Base-by-base conservation (phyloP, 768 basidiomycete species). In the Trametes cinnabarina region DNA sequence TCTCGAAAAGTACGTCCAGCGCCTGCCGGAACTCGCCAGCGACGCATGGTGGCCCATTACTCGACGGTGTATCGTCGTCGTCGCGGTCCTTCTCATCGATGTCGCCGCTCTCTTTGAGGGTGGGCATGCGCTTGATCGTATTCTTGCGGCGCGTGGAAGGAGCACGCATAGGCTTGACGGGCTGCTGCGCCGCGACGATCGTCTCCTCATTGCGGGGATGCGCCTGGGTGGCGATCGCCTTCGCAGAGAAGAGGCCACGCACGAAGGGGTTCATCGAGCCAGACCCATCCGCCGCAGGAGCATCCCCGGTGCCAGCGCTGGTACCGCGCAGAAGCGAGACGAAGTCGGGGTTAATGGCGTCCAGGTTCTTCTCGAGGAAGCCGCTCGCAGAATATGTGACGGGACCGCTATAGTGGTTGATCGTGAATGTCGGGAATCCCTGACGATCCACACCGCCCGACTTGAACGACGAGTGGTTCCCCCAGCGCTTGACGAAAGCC, bases 171-270 rank as follows among this genome's bases (percentile, higher is more conserved):
- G 96, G 96, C 72, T 95, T 94, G 62, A 94, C 87, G 34, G 87
- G 86, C 70, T 97, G 94, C 68, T 94, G 93, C 0, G 94, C 94
- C 5, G 94, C 84, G 15, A 98, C 95, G 60, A 98, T 95, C 0
- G 95, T 97, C 49, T 96, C 94, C 66, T 98, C 94, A 65, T 95
- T 88, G 61, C 88, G 78, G 0, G 96, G 94, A 68, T 98, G 94
- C 0, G 87, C 91, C 67, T 94, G 88, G 0, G 93, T 96, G 0
- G 94, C 92, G 60, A 99, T 94, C 2, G 89, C 88, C 68, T 92
- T 93, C 37, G 79, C 84, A 0, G 87, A 88, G 73, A 98, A 98
- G 6, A 99, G 75, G 8, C 88, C 89, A 60, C 92, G 91, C 47
- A 98, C 83, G 75, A 98, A 98, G 0, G 93, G 88, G 60, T 96